phyloP scores from a whole-genome alignment of 768 basidiomycete species.

The Tulasnella sp. region DNA sequence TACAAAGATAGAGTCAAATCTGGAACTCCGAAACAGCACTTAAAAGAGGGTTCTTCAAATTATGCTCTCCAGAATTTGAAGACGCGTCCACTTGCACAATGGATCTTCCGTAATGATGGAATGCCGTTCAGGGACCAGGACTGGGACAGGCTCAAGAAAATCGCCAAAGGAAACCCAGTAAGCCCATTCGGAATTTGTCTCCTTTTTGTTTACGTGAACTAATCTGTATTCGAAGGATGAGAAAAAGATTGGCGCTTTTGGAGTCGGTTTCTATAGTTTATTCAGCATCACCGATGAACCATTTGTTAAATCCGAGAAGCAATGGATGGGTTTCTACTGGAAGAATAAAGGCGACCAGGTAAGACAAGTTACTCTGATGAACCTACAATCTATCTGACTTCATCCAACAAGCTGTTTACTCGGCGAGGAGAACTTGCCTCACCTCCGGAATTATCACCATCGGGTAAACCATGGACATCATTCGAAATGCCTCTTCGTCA shows the following conservation, averaged over 20 bases:
- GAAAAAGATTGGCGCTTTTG: slow-evolving; percentile 88
- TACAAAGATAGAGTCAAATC: slow-evolving; percentile 27
- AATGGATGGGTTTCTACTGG: slow-evolving; percentile 97
- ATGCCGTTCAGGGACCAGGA: slow-evolving; percentile 70
- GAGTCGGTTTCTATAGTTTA: slow-evolving; percentile 35
- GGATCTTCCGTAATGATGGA: slow-evolving; percentile 84
- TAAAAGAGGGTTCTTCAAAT: too few species aligned
- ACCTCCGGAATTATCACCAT: slow-evolving; percentile 27
- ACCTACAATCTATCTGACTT: too few species aligned
- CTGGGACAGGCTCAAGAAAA: slow-evolving; percentile 82
- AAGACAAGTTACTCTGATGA: not conserved
- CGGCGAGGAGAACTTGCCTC: slow-evolving; percentile 53
- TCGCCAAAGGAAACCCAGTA: slow-evolving; percentile 29
- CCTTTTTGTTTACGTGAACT: slow-evolving; percentile 10
- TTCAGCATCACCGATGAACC: slow-evolving; percentile 26
- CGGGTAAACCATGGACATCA: slow-evolving; percentile 54
- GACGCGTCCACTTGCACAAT: slow-evolving; percentile 46
- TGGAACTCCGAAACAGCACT: slow-evolving; percentile 43
- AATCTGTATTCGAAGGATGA: slow-evolving; percentile 53
- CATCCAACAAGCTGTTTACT: slow-evolving; percentile 70
- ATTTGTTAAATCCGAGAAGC: slow-evolving; percentile 37
- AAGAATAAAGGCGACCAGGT: slow-evolving; percentile 78
- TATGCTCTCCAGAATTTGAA: too few species aligned
- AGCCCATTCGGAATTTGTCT: not conserved
- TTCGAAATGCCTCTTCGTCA: slow-evolving; percentile 86